Evolutionary conservation across 106 monocot species (phyloP), one percentile per base, ranked within the genome.

Genomic region (Xerophyta viscosa): DNA sequence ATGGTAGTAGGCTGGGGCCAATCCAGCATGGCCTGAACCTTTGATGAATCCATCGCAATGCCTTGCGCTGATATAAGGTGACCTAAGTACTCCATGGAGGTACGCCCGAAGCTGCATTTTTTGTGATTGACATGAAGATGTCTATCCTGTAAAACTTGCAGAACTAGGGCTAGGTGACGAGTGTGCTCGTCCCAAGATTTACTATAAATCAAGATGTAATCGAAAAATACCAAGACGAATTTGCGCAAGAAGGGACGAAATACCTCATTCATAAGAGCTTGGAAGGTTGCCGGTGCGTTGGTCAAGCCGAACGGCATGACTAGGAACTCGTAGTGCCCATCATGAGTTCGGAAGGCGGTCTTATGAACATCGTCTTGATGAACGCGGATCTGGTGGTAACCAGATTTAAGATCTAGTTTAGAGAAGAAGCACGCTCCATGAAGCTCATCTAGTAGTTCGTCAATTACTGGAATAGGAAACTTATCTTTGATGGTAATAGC

Each of bases 371-470:
- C 49, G 17, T 49, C 49, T 22, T 22, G 19, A 6, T 24, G 49
- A 24, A 49, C 24, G 12, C 27, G 26, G 31, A 61, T 47, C 22
- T 48, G 29, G 29, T 61, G 61, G 18, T 48, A 61, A 8, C 48
- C 17, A 29, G 61, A 61, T 21, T 46, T 27, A 2, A 61, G 20
- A 19, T 61, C 48, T 10, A 61, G 13, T 48, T 61, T 61, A 13
- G 61, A 61, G 13, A 61, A 61, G 6, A 48, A 28, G 1, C 7
- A 4, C 27, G 61, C 47, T 19, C 47, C 29, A 30, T 28, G 5
- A 8, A 61, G 26, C 19, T 61, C 46, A 48, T 61, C 61, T 4
- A 61, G 17, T 12, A 61, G 48, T 17, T 61, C 61, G 17, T 61
- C 61, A 11, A 61, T 23, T 3, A 31, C 13, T 18, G 46, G 61